phyloP scores from a whole-genome alignment of 768 basidiomycete genomes.

The Cystofilobasidium macerans region DNA sequence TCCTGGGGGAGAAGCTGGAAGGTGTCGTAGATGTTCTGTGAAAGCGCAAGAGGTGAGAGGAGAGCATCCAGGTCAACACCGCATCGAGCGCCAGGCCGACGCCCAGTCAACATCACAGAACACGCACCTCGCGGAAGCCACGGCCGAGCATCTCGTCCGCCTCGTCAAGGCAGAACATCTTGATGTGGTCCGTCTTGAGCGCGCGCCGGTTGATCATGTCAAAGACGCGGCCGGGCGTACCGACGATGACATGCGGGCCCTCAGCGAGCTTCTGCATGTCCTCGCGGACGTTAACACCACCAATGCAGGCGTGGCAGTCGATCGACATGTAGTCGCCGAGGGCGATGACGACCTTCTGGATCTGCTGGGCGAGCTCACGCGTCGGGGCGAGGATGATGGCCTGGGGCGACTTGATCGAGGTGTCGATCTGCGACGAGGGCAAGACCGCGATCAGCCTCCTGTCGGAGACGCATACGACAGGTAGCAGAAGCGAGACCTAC shows the following conservation, averaged over 20 bases:
- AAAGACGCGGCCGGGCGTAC: slow-evolving; percentile 94
- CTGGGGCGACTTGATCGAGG: slow-evolving; percentile 85
- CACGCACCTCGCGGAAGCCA: slow-evolving; percentile 99
- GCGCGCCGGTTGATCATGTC: slow-evolving; percentile 92
- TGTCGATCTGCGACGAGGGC: slow-evolving; percentile 56
- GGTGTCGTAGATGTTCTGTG: slow-evolving; percentile 96
- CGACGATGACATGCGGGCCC: slow-evolving; percentile 93
- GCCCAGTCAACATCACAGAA: too few species aligned
- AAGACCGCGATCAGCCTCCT: background rate
- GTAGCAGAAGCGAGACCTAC: slow-evolving; percentile 3
- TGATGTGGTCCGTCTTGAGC: slow-evolving; percentile 90
- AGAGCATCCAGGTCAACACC: too few species aligned
- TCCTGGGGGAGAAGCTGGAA: slow-evolving; percentile 94
- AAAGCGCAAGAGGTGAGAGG: too few species aligned
- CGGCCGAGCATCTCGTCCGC: slow-evolving; percentile 94
- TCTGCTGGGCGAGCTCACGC: slow-evolving; percentile 98
- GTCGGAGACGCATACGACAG: background rate
- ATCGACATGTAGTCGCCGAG: slow-evolving; percentile 99
- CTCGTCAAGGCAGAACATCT: slow-evolving; percentile 45
- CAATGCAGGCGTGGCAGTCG: slow-evolving; percentile 96
- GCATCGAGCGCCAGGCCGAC: too few species aligned
- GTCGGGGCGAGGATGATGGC: slow-evolving; percentile 94
- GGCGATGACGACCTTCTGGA: slow-evolving; percentile 90
- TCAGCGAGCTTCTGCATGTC: slow-evolving; percentile 95
- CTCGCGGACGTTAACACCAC: slow-evolving; percentile 92